Percentiles rank a stretch among this genome's conserved stretches.
Evolutionary conservation across 306 rosid genomes (phyloP).

Genomic region (Crotalaria pallida): DNA sequence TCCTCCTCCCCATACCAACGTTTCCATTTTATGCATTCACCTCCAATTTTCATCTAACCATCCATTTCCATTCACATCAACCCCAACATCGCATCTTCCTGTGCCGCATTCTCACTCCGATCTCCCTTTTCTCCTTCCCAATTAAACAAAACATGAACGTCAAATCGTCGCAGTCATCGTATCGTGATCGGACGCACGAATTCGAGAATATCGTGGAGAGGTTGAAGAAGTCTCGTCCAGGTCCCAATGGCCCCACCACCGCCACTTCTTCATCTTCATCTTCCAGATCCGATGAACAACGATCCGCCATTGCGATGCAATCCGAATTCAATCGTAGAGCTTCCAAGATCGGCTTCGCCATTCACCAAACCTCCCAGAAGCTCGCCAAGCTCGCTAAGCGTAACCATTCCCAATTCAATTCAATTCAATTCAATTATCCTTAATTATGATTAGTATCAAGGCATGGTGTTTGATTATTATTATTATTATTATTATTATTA

Average conservation of each 20-base stretch:
- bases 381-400: slow-evolving; percentile 85
- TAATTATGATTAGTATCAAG: too few relatives aligned
- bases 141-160: slow-evolving; percentile 62
- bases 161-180: slow-evolving; percentile 66
- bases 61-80: too few relatives aligned
- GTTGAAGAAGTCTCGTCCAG: slow-evolving; percentile 59
- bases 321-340: slow-evolving; percentile 87
- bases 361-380: slow-evolving; percentile 92
- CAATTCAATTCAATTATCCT: too few relatives aligned
- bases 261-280: background rate
- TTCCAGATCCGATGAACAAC: slow-evolving; percentile 69
- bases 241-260: slow-evolving; percentile 45
- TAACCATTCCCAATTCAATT: slow-evolving; percentile 32
- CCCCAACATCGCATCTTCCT: too few relatives aligned
- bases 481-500: too few relatives aligned
- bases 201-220: slow-evolving; percentile 67
- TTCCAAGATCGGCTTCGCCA: slow-evolving; percentile 82
- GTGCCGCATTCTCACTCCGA: too few relatives aligned
- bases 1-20: too few relatives aligned
- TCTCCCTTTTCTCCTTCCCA: too few relatives aligned
- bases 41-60: too few relatives aligned
- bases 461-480: too few relatives aligned
- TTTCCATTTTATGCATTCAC: too few relatives aligned
- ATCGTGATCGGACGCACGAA: slow-evolving; percentile 82
- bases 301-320: slow-evolving; percentile 58